A percentile compares a stretch with the other conserved stretches of the same genome.
Evolutionary conservation across 2,329 filamentous ascomycete genomes (phyloP).

Genomic region (Phoma sp.): DNA sequence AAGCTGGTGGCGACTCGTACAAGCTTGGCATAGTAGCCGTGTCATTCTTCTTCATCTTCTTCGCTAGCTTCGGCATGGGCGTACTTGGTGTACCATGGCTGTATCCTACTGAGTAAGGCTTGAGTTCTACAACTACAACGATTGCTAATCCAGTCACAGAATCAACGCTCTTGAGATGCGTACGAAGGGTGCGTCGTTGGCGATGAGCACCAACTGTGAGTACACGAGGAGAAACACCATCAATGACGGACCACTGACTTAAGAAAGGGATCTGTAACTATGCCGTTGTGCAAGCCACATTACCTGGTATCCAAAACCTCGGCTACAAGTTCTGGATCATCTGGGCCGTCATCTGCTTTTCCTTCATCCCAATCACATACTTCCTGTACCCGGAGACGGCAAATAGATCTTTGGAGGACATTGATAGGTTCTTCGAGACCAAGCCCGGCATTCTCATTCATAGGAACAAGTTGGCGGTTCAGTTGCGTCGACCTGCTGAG

Average conservation of each 20-base stretch:
- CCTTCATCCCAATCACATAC: constrained; percentile 60
- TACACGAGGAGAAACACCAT: neutral
- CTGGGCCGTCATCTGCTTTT: constrained; percentile 61
- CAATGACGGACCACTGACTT: neutral
- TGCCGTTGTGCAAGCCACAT: constrained; percentile 41
- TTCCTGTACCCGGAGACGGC: constrained; percentile 62
- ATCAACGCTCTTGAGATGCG: constrained; percentile 47
- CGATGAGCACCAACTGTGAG: constrained; percentile 41
- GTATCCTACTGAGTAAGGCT: constrained; percentile 39
- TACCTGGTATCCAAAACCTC: constrained; percentile 50
- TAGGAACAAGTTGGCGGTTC: constrained; percentile 56
- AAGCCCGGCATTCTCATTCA: constrained; percentile 53
- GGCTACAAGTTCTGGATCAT: constrained; percentile 62
- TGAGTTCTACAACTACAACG: neutral
- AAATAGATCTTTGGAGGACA: constrained; percentile 55
- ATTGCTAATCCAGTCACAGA: constrained; percentile 14
- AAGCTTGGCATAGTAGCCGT: constrained; percentile 57
- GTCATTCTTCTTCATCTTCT: constrained; percentile 51
- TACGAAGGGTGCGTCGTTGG: constrained; percentile 43
- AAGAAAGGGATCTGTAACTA: constrained; percentile 39
- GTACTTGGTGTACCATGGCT: constrained; percentile 46
- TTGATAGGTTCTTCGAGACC: constrained; percentile 52
- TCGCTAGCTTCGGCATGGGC: constrained; percentile 46
- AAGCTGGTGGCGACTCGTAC: constrained; percentile 52
- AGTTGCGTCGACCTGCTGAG: constrained; percentile 54